Conservation (phyloP, 2,329 filamentous ascomycete genomes). For the Xylaria sp. region DNA sequence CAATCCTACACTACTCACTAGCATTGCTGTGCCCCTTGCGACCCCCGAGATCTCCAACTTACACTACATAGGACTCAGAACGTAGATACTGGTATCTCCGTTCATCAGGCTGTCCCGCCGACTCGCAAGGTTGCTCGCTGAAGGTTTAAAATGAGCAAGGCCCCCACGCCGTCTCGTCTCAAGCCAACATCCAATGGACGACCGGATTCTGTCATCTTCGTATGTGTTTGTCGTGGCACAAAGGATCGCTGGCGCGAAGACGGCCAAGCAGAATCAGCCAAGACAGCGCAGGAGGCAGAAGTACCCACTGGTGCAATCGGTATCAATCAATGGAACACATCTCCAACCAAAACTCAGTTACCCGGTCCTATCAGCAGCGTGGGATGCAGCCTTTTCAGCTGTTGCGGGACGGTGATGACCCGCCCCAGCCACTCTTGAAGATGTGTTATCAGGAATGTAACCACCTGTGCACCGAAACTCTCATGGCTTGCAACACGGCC, state of each 20-base stretch:
- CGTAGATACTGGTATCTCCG: no score
- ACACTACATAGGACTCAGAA: no score
- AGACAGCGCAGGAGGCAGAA: constrained; percentile 7
- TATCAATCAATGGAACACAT: constrained; percentile 6
- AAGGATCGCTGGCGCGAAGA: constrained; percentile 12
- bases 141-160: neutral
- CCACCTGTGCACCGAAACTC: neutral
- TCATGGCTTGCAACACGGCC: constrained; percentile 6
- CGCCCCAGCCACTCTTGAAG: constrained; percentile 6
- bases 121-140: neutral
- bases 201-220: neutral
- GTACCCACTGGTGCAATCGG: constrained; percentile 7
- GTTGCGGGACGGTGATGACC: constrained; percentile 6
- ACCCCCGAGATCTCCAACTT: neutral
- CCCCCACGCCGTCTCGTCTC: neutral
- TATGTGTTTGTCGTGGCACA: constrained; percentile 4
- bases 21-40: neutral
- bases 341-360: constrained; percentile 5
- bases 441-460: neutral
- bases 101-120: neutral
- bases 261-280: constrained; percentile 9
- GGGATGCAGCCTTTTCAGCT: constrained; percentile 19
- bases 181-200: neutral
- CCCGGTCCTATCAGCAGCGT: constrained; percentile 18
- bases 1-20: neutral